Evolutionary conservation across 352 stramenopile species (phyloP).

Genomic region (Pythium utonaiense): DNA sequence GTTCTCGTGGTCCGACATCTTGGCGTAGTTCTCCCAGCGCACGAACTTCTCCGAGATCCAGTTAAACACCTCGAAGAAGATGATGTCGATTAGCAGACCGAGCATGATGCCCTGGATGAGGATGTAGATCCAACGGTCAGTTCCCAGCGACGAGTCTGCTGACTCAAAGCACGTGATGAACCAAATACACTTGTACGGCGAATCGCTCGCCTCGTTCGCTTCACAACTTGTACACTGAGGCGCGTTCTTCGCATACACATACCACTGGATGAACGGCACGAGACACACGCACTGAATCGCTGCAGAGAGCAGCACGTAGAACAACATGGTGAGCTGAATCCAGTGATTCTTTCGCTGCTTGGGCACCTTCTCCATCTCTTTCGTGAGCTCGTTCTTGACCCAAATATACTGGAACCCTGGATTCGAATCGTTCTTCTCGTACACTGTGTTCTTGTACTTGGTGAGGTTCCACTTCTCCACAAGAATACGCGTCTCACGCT

Average conservation of each 20-base stretch:
- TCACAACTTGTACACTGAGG: slow-evolving; percentile 65
- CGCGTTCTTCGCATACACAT: slow-evolving; percentile 86
- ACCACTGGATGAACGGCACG: slow-evolving; percentile 88
- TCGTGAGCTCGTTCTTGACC: slow-evolving; percentile 83
- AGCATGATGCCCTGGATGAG: slow-evolving; percentile 79
- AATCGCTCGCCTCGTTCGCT: slow-evolving; percentile 23
- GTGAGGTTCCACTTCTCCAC: slow-evolving; percentile 87
- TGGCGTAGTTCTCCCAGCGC: slow-evolving; percentile 82
- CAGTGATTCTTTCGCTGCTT: slow-evolving; percentile 81
- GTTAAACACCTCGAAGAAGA: slow-evolving; percentile 89
- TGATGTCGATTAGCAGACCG: slow-evolving; percentile 84
- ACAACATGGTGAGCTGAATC: slow-evolving; percentile 85
- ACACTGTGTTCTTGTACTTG: slow-evolving; percentile 89
- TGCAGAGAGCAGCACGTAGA: slow-evolving; percentile 73
- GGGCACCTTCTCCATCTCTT: slow-evolving; percentile 87
- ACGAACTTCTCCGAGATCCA: slow-evolving; percentile 87
- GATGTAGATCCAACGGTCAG: slow-evolving; percentile 89
- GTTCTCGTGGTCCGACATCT: slow-evolving; percentile 87
- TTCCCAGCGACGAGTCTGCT: slow-evolving; percentile 63
- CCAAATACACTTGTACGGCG: slow-evolving; percentile 67
- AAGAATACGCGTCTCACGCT: slow-evolving; percentile 82
- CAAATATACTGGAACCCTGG: slow-evolving; percentile 84
- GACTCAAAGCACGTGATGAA: slow-evolving; percentile 85
- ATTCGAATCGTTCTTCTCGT: slow-evolving; percentile 86
- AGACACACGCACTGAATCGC: slow-evolving; percentile 80